These are phyloP conservation scores for Nigrospora oryzae DNA, from an alignment of 2,329 filamentous ascomycete species.

Conservation along the genomic window DNA sequence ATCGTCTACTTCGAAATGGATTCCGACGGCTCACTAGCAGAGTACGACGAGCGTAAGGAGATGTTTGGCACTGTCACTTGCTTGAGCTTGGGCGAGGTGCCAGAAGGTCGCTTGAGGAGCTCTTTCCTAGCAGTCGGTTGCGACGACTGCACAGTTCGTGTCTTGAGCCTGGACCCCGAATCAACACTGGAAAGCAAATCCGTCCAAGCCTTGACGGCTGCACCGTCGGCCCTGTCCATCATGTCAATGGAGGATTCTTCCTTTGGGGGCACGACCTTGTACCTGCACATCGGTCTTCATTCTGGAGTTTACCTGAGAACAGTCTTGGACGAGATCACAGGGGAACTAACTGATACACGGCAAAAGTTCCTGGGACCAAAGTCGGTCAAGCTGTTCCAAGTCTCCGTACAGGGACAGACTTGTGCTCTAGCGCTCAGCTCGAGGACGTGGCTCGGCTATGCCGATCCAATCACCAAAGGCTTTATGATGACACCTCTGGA, in stretches of 20 bases:
- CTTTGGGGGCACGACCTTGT: slow-evolving; percentile 78
- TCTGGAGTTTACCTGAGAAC: slow-evolving; percentile 95
- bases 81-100: slow-evolving; percentile 86
- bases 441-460: slow-evolving; percentile 92
- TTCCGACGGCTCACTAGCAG: slow-evolving; percentile 77
- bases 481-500: slow-evolving; percentile 90
- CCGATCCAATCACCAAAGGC: slow-evolving; percentile 75
- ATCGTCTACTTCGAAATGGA: slow-evolving; percentile 99
- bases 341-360: slow-evolving; percentile 88
- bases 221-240: slow-evolving; percentile 80
- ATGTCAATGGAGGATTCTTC: slow-evolving; percentile 95
- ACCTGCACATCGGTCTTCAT: slow-evolving; percentile 90
- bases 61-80: slow-evolving; percentile 95
- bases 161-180: slow-evolving; percentile 83
- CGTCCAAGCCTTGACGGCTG: slow-evolving; percentile 85
- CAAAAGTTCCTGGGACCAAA: slow-evolving; percentile 92
- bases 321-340: slow-evolving; percentile 88
- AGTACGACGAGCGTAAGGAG: slow-evolving; percentile 90
- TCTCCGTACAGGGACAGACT: slow-evolving; percentile 77
- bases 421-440: slow-evolving; percentile 87
- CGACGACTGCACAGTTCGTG: slow-evolving; percentile 91
- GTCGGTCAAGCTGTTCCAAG: slow-evolving; percentile 80
- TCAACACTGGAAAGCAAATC: slow-evolving; percentile 89
- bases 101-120: slow-evolving; percentile 80
- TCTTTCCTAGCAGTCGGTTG: slow-evolving; percentile 94